Evolutionary conservation across 2,329 filamentous ascomycete species (phyloP), one percentile per base, ranked within the genome.

Genomic region (Xylaria sp.): DNA sequence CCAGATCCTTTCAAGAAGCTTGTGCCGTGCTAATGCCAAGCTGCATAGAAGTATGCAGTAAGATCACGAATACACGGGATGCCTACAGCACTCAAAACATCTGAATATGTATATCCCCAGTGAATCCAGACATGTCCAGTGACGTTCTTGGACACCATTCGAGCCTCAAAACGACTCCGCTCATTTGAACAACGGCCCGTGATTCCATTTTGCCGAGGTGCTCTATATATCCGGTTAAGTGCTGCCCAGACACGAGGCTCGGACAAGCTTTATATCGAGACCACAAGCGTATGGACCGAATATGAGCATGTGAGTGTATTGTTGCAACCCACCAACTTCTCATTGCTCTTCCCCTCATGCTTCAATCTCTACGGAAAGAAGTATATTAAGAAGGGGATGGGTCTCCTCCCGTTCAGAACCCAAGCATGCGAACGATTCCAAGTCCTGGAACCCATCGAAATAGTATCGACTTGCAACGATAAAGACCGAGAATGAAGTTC

Each of bases 401-500:
- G 2, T n/a, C 13, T 46, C 42, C 42, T n/a, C 11, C 23, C 37
- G 13, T 42, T n/a, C n/a, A 46, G 5, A 46, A 6, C 42, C 11
- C 42, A n/a, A n/a, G n/a, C 13, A n/a, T 46, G 42, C n/a, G 42
- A 46, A 46, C n/a, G 2, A 18, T 4, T 6, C 11, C 23, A 37
- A 35, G 23, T 51, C 37, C 19, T 18, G 8, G 34, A 23, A 11
- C 2, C 42, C 13, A 2, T 10, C 30, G n/a, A 37, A 54, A 50
- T 10, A 48, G 19, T 42, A 54, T 11, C 30, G 37, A 52, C 52
- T 39, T 18, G 48, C 30, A 34, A 46, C 16, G 44, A 18, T 47
- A 11, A 52, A 19, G 3, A 18, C 30, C 42, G 2, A 71, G 66
- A 49, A 85, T 85, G 83, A 84, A 83, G 75, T 84, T 85, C 66